phyloP scores from a whole-genome alignment of 2,329 filamentous ascomycete genomes.

The Chaetomiaceae sp. region DNA sequence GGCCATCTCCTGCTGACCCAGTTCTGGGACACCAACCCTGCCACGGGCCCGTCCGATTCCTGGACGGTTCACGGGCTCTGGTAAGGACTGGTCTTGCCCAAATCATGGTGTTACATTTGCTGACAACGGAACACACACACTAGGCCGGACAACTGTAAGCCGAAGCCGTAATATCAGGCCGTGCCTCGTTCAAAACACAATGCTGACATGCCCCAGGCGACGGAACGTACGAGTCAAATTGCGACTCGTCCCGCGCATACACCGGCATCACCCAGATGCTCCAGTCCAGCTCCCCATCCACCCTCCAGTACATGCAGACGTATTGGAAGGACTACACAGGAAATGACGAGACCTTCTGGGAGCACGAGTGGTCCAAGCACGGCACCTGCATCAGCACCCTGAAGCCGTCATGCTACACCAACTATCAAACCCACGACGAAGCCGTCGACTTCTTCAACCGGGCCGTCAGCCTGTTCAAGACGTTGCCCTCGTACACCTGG shows the following conservation, averaged over 20 bases:
- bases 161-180: too few species aligned
- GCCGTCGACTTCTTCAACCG: not conserved
- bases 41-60: not conserved
- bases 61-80: conserved; percentile 1
- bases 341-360: not conserved
- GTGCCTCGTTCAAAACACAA: too few species aligned
- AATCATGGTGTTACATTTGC: too few species aligned
- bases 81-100: not conserved
- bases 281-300: not conserved
- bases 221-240: not conserved
- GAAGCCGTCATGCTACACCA: not conserved
- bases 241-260: not conserved
- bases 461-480: not conserved
- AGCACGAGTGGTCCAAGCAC: not conserved
- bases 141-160: not conserved
- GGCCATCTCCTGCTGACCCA: not conserved
- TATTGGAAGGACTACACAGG: not conserved
- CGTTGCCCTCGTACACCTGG: not conserved
- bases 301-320: not conserved
- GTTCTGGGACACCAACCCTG: not conserved
- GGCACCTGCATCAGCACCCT: conserved; percentile 2
- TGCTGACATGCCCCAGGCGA: not conserved
- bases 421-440: not conserved
- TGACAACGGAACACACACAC: not conserved
- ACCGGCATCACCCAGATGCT: not conserved